Evolutionary conservation across 2,329 filamentous ascomycete genomes (phyloP).

Genomic region (Huntiella abstrusa): DNA sequence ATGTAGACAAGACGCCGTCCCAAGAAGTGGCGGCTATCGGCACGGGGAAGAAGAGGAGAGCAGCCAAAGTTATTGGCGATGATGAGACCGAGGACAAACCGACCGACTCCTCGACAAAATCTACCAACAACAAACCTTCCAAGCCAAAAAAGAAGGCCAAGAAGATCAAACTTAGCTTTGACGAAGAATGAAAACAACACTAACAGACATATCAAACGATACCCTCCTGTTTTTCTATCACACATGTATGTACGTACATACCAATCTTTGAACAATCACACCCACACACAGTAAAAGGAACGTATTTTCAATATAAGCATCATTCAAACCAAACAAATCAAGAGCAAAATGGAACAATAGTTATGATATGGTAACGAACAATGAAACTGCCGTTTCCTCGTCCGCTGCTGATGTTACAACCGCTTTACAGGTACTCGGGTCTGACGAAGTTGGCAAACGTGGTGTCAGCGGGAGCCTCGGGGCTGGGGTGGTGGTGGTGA

Average conservation of each 20-base stretch:
- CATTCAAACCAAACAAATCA: conserved; percentile 1
- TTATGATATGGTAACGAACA: conserved; percentile 2
- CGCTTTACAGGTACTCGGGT: conserved; percentile 70
- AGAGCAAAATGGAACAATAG: conserved; percentile 6
- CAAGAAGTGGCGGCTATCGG: conserved; percentile 24
- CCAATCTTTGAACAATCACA: background rate
- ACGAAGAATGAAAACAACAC: conserved; percentile 29
- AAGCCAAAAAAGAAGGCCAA: conserved; percentile 33
- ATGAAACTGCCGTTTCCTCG: background rate
- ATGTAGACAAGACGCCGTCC: conserved; percentile 16
- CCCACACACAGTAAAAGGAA: background rate
- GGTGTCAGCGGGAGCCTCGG: conserved; percentile 55
- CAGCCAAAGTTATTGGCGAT: conserved; percentile 29
- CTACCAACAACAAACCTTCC: conserved; percentile 3
- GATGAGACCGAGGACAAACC: conserved; percentile 16
- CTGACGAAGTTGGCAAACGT: conserved; percentile 92
- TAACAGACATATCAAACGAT: background rate
- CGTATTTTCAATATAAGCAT: background rate
- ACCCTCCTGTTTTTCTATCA: background rate
- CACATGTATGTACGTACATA: background rate
- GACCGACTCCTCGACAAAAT: conserved; percentile 14
- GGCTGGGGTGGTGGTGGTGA: conserved; percentile 41
- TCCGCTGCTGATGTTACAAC: background rate
- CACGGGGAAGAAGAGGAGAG: conserved; percentile 34
- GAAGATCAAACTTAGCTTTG: conserved; percentile 51